Evolutionary conservation across 257 asterid genomes (phyloP).

Genomic region (Solanum bukasovii): DNA sequence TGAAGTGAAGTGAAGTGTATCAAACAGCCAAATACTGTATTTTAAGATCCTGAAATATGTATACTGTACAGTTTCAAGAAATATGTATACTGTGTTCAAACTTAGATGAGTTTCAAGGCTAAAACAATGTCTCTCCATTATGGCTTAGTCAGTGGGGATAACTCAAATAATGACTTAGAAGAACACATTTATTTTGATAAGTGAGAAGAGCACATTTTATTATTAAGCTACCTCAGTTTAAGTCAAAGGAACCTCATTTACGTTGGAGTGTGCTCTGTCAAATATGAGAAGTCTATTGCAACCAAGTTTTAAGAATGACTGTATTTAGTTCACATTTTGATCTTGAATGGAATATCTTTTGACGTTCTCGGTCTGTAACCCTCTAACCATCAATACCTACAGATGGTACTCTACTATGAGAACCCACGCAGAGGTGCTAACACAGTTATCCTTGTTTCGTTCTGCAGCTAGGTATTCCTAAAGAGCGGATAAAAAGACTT

Average conservation of each 20-base stretch:
- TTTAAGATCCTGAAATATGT: not conserved
- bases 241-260: not conserved
- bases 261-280: not conserved
- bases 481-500: constrained; percentile 58
- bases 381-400: not conserved
- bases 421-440: not conserved
- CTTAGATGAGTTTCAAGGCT: not conserved
- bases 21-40: not conserved
- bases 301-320: not conserved
- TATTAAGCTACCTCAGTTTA: not conserved
- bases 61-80: not conserved
- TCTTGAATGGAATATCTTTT: not conserved
- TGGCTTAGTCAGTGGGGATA: not conserved
- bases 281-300: not conserved
- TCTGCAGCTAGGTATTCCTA: constrained; percentile 72
- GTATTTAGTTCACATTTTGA: not conserved
- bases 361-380: not conserved
- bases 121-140: not conserved
- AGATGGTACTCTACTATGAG: not conserved
- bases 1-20: not conserved
- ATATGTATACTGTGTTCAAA: not conserved
- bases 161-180: not conserved
- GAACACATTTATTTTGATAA: not conserved
- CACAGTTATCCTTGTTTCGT: constrained; percentile 7
- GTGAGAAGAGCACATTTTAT: not conserved